These are phyloP conservation scores for Termitomyces bulborhizus DNA, from an alignment of 768 basidiomycete genomes.

Conservation along the genomic window DNA sequence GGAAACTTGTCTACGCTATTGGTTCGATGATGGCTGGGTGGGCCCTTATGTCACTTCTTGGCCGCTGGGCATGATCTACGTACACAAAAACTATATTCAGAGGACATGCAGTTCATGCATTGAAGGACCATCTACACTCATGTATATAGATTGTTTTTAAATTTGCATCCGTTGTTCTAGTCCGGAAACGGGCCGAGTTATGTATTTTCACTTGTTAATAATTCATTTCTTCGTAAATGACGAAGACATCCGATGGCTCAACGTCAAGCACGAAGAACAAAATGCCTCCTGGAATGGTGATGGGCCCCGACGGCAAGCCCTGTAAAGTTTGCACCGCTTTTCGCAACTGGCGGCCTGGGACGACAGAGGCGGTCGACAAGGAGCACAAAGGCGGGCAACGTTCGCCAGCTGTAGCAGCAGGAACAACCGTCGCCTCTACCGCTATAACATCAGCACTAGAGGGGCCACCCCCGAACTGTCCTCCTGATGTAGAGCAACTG, in stretches of 20 bases:
- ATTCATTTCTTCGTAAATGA: not conserved
- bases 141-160: not conserved
- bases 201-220: too few relatives aligned
- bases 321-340: slow-evolving; percentile 90
- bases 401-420: slow-evolving; percentile 18
- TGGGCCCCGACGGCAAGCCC: slow-evolving; percentile 92
- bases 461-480: slow-evolving; percentile 62
- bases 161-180: not conserved
- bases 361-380: slow-evolving; percentile 21
- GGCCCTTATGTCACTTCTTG: slow-evolving; percentile 87
- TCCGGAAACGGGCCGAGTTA: not conserved
- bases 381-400: slow-evolving; percentile 15
- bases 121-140: not conserved
- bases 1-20: slow-evolving; percentile 66
- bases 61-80: slow-evolving; percentile 77
- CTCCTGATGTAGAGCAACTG: slow-evolving; percentile 84
- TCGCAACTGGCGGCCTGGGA: slow-evolving; percentile 55
- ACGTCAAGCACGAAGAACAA: slow-evolving; percentile 8
- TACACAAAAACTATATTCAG: not conserved
- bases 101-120: not conserved
- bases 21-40: slow-evolving; percentile 78
- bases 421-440: slow-evolving; percentile 14
- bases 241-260: slow-evolving; percentile 1
- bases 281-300: slow-evolving; percentile 77
- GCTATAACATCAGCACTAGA: slow-evolving; percentile 23